phyloP scores from a whole-genome alignment of 2,329 filamentous ascomycete genomes.

The Trichoderma citrinoviride region DNA sequence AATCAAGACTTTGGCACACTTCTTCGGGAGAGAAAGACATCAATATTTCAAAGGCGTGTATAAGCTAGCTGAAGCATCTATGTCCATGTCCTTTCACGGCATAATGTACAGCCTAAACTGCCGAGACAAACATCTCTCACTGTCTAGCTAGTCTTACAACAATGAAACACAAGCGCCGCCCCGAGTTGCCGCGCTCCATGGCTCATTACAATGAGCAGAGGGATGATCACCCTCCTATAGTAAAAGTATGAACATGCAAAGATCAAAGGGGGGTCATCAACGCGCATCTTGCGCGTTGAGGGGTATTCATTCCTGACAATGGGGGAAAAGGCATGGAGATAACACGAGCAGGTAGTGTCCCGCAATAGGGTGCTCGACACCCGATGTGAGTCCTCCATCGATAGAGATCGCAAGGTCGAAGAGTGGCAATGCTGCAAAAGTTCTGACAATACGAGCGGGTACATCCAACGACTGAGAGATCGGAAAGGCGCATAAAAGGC shows the following conservation, averaged over 20 bases:
- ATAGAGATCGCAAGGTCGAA: not conserved
- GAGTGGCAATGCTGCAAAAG: not conserved
- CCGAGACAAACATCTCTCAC: slow-evolving; percentile 20
- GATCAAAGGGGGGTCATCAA: slow-evolving; percentile 25
- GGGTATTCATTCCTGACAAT: slow-evolving; percentile 20
- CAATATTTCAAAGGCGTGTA: slow-evolving; percentile 16
- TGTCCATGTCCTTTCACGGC: slow-evolving; percentile 10
- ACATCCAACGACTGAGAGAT: not conserved
- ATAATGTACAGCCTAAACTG: slow-evolving; percentile 26
- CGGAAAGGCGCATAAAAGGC: not conserved
- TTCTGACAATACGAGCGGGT: not conserved
- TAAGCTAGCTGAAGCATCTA: slow-evolving; percentile 19
- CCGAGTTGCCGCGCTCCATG: slow-evolving; percentile 19
- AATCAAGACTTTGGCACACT: too few relatives aligned
- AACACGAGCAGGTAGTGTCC: slow-evolving; percentile 8
- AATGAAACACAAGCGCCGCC: slow-evolving; percentile 23
- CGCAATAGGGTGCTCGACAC: slow-evolving; percentile 27
- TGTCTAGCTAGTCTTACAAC: slow-evolving; percentile 26
- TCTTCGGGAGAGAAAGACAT: not conserved
- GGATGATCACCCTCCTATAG: slow-evolving; percentile 13
- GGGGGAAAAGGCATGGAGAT: slow-evolving; percentile 21
- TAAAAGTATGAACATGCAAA: slow-evolving; percentile 26
- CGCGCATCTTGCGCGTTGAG: slow-evolving; percentile 18
- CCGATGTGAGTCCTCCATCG: slow-evolving; percentile 25
- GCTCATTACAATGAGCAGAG: slow-evolving; percentile 24